A percentile compares a stretch with the other conserved stretches of the same genome.
Conservation (phyloP, 2,329 filamentous ascomycete species). For the Botrytis medusae region DNA sequence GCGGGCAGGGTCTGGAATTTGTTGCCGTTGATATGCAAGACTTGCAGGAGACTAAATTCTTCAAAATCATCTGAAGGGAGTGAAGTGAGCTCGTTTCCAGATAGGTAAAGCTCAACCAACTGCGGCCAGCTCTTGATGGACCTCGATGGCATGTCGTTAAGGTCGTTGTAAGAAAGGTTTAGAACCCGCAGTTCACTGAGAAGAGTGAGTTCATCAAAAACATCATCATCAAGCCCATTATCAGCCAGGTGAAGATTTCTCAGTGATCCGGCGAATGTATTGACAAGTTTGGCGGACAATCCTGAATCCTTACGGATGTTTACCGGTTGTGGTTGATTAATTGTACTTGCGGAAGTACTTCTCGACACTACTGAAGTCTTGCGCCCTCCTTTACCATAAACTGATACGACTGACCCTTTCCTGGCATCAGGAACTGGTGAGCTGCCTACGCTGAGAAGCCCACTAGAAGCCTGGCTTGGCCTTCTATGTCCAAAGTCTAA, state of each 20-base stretch:
- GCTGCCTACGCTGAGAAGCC: slow-evolving; percentile 71
- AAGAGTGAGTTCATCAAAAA: slow-evolving; percentile 86
- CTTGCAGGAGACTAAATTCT: slow-evolving; percentile 80
- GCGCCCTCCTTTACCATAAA: slow-evolving; percentile 74
- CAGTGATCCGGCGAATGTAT: slow-evolving; percentile 85
- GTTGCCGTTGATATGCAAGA: slow-evolving; percentile 94
- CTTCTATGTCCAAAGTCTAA: slow-evolving; percentile 64
- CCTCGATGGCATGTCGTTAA: slow-evolving; percentile 87
- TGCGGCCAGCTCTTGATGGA: slow-evolving; percentile 88
- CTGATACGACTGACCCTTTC: slow-evolving; percentile 82
- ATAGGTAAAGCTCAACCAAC: slow-evolving; percentile 88
- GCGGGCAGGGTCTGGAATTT: slow-evolving; percentile 96
- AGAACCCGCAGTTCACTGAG: slow-evolving; percentile 82
- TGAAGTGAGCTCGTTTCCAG: slow-evolving; percentile 89
- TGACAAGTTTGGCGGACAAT: slow-evolving; percentile 73
- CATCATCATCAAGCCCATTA: slow-evolving; percentile 90
- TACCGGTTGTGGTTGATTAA: slow-evolving; percentile 46
- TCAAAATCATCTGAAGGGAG: slow-evolving; percentile 92
- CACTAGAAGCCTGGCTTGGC: slow-evolving; percentile 81
- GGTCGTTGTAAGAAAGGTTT: slow-evolving; percentile 91
- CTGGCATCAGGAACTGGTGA: slow-evolving; percentile 65
- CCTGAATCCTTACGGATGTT: slow-evolving; percentile 83
- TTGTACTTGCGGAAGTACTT: slow-evolving; percentile 51
- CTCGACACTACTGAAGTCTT: slow-evolving; percentile 83
- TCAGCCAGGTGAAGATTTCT: slow-evolving; percentile 86